A percentile compares a stretch with the other conserved stretches of the same genome.
Conservation (phyloP, 106 monocot species). For the Phalaenopsis equestris region DNA sequence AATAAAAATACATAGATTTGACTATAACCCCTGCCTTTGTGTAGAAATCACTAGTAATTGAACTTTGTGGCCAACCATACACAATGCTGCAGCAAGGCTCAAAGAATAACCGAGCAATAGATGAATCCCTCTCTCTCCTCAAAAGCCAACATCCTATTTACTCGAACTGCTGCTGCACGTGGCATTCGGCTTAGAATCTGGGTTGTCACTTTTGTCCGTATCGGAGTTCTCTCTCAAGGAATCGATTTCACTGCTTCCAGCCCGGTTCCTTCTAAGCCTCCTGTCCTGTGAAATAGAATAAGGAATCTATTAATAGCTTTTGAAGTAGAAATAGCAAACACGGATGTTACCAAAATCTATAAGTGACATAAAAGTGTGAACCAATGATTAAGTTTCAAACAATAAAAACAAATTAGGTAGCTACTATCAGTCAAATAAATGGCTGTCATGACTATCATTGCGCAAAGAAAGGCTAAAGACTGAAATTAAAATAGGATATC, state of each 20-base stretch:
- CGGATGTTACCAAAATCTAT: too few species aligned
- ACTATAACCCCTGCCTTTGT: background rate
- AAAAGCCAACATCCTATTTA: background rate
- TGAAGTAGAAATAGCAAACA: too few species aligned
- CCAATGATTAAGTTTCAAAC: too few species aligned
- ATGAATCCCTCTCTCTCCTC: background rate
- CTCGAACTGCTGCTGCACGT: slow-evolving; percentile 1
- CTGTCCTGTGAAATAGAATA: slow-evolving; percentile 44
- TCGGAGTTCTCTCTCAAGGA: slow-evolving; percentile 68
- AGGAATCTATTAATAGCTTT: background rate
- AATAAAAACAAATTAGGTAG: too few species aligned
- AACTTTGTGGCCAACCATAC: background rate
- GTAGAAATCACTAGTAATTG: background rate
- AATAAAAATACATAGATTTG: background rate
- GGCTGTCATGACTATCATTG: too few species aligned
- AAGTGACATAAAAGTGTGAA: too few species aligned
- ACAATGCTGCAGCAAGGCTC: background rate
- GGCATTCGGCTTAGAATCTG: slow-evolving; percentile 8
- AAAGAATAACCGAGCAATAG: slow-evolving; percentile 1
- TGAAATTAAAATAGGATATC: too few species aligned
- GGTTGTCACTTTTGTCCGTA: slow-evolving; percentile 78
- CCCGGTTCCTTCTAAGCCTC: slow-evolving; percentile 41
- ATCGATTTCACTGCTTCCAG: slow-evolving; percentile 51
- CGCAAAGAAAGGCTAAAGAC: too few species aligned
- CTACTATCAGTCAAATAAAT: too few species aligned